Evolutionary conservation across 78 protist species (phyloP).

Genomic region (Diacronema lutheri): DNA sequence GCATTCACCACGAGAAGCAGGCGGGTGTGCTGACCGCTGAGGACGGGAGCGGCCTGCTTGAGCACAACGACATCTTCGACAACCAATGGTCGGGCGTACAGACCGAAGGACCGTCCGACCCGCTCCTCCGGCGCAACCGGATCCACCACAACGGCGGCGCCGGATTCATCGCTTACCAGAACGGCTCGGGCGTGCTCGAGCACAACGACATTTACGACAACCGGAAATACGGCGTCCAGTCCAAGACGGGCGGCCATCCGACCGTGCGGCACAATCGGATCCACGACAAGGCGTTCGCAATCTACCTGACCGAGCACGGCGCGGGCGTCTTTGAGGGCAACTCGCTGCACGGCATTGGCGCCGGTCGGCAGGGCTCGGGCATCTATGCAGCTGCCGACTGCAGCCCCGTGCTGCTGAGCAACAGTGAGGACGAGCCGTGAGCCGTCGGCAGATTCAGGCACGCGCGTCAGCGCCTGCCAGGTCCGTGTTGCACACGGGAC

Average conservation of each 20-base stretch:
- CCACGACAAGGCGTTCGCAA: constrained; percentile 24
- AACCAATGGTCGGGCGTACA: constrained; percentile 32
- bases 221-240: constrained; percentile 29
- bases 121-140: constrained; percentile 8
- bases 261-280: background rate
- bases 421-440: background rate
- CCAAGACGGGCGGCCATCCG: constrained; percentile 36
- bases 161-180: constrained; percentile 39
- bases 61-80: constrained; percentile 26
- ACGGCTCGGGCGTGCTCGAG: constrained; percentile 7
- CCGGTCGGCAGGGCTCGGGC: background rate
- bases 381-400: background rate
- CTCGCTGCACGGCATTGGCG: background rate
- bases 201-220: constrained; percentile 37
- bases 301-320: constrained; percentile 25
- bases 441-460: too few species aligned
- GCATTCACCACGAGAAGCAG: constrained; percentile 24
- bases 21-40: constrained; percentile 13
- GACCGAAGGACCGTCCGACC: constrained; percentile 36
- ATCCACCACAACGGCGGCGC: constrained; percentile 32
- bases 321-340: constrained; percentile 1
- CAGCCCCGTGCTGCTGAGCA: background rate
- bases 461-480: too few species aligned
- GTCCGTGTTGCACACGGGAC: too few species aligned
- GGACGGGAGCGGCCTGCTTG: constrained; percentile 19